Conservation (phyloP, 371 early-diverging fungal genomes). For the Mucor piriformis region DNA sequence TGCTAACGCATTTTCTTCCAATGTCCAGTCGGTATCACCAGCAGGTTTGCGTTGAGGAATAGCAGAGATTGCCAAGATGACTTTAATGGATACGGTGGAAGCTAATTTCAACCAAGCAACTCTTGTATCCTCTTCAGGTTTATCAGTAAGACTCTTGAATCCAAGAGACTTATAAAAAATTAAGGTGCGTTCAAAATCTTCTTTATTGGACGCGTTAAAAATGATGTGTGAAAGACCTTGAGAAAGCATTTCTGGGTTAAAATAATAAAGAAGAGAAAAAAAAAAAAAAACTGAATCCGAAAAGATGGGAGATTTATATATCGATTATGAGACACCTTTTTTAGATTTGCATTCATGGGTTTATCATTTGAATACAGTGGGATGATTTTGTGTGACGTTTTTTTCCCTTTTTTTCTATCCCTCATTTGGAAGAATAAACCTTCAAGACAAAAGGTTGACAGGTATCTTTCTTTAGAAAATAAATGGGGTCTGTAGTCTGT, state of each 20-base stretch:
- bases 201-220: slow-evolving; percentile 46
- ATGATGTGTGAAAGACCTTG: slow-evolving; percentile 63
- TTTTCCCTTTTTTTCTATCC: neutral
- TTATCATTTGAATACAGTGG: neutral
- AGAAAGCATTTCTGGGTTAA: slow-evolving; percentile 13
- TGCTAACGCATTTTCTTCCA: slow-evolving; percentile 35
- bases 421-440: neutral
- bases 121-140: slow-evolving; percentile 27
- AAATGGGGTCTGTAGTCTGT: neutral
- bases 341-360: neutral
- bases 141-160: slow-evolving; percentile 41
- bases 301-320: neutral
- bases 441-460: too few relatives aligned
- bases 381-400: slow-evolving; percentile 6
- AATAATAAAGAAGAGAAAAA: neutral
- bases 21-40: slow-evolving; percentile 33
- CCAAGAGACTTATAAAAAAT: slow-evolving; percentile 64
- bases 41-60: slow-evolving; percentile 11
- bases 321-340: neutral
- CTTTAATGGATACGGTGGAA: slow-evolving; percentile 44
- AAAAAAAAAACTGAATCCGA: neutral
- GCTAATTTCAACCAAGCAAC: slow-evolving; percentile 48
- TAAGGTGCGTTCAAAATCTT: slow-evolving; percentile 39
- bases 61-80: slow-evolving; percentile 30
- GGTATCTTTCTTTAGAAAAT: neutral